Base-by-base conservation (phyloP, 768 basidiomycete genomes). In the Tylopilus rubrobrunneus region DNA sequence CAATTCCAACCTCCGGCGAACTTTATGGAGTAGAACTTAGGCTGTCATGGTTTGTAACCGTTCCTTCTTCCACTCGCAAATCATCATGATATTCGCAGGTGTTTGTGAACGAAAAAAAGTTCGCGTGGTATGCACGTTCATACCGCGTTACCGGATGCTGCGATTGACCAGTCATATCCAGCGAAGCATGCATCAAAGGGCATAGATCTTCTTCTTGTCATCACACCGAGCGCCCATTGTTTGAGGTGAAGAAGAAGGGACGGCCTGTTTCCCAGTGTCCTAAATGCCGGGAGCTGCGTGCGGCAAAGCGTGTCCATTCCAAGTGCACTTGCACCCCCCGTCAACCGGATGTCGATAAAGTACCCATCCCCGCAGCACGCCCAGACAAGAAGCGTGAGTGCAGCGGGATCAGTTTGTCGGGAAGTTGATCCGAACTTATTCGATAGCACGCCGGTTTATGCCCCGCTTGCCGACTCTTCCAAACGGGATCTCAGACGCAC, bases 141-240 rank as follows among this genome's bases (percentile, higher is more conserved):
- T 33, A 39, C 27, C 33, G 39, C 41, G 23, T 29, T 15, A 12
- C 21, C 28, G 33, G 36, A 44, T 57, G 29, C 31, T 23, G 27
- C 45, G 53, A 48, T 58, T 69, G 25, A 61, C 58, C 36, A 48
- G 21, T 31, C 17, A 34, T 39, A 47, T 33, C 21, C 62, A 94
- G 93, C 70, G 89, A 88, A 75, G 87, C 91, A 12, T 97, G 94
- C 71, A 94, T 95, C 67, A 94, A 94, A 72, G 94, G 94, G 0
- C 93, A 97, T 65, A 85, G 94, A 49, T 94, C 93, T 12, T 92
- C 92, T 3, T 83, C 83, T 14, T 97, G 94, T 68, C 80, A 81
- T 45, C 94, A 97, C 66, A 84, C 84, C 29, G 89, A 92, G 61
- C 78, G 94, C 19, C 92, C 92, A 5, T 76, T 97, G n/a, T 93